phyloP scores from a whole-genome alignment of 345 rosid species.

The Clarkia xantiana region DNA sequence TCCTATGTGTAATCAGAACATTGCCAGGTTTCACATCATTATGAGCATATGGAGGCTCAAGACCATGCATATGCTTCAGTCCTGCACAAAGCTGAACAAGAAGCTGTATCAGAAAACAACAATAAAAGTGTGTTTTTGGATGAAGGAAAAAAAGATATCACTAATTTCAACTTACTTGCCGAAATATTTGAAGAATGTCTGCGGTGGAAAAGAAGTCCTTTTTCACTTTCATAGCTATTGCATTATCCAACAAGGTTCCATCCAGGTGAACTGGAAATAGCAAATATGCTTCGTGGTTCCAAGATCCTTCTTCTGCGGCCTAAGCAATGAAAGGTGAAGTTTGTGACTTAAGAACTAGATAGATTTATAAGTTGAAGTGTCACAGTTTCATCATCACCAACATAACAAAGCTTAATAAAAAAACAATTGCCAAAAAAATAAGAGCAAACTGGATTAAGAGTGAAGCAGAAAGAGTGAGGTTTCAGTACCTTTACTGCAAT shows the following conservation, averaged over 20 bases:
- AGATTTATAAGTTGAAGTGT: too few relatives aligned
- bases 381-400: too few relatives aligned
- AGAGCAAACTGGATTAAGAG: too few relatives aligned
- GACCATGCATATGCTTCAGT: conserved; percentile 81
- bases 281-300: conserved; percentile 92
- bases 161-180: conserved; percentile 40
- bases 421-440: too few relatives aligned
- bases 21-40: conserved; percentile 99
- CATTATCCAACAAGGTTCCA: conserved; percentile 86
- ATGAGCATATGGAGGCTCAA: conserved; percentile 94
- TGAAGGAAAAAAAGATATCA: background rate
- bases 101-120: background rate
- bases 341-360: too few relatives aligned
- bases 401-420: too few relatives aligned
- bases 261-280: conserved; percentile 94
- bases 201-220: conserved; percentile 77
- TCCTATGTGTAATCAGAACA: conserved; percentile 59
- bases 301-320: conserved; percentile 64
- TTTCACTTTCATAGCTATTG: conserved; percentile 59
- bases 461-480: too few relatives aligned
- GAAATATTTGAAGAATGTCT: conserved; percentile 83
- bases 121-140: background rate
- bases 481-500: conserved; percentile 63
- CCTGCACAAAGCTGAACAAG: conserved; percentile 84
- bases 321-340: conserved; percentile 8